Evolutionary conservation across 805 yeast species (phyloP).

Genomic region (Saccharomycopsis fodiens): DNA sequence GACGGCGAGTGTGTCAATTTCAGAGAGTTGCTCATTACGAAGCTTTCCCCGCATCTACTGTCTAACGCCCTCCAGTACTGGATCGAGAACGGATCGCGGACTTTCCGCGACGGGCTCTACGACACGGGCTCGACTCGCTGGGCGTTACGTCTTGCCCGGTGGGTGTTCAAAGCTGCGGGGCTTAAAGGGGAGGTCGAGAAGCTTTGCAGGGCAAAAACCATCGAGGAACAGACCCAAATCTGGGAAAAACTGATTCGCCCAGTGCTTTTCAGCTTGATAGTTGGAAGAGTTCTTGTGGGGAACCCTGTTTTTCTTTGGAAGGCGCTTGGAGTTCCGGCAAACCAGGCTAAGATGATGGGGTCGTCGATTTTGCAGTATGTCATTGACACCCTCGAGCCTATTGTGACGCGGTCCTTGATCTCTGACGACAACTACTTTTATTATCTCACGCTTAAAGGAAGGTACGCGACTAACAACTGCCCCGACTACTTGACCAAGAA

Average conservation of each 20-base stretch:
- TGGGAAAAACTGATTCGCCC: constrained; percentile 64
- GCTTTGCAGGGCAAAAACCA: constrained; percentile 47
- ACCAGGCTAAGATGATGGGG: constrained; percentile 78
- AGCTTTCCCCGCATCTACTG: constrained; percentile 63
- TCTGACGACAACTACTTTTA: constrained; percentile 74
- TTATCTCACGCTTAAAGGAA: constrained; percentile 57
- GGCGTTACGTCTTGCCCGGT: constrained; percentile 67
- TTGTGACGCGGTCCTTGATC: constrained; percentile 53
- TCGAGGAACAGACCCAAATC: constrained; percentile 54
- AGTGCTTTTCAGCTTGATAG: constrained; percentile 60
- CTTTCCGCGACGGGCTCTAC: constrained; percentile 53
- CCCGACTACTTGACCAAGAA: constrained; percentile 64
- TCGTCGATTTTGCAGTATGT: constrained; percentile 63
- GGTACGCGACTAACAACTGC: constrained; percentile 55
- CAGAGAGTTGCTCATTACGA: constrained; percentile 41
- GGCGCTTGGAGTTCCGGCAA: constrained; percentile 82
- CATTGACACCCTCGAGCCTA: constrained; percentile 72
- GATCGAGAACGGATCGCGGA: constrained; percentile 52
- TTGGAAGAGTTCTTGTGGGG: constrained; percentile 62
- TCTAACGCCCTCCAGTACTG: constrained; percentile 79
- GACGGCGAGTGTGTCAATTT: constrained; percentile 56
- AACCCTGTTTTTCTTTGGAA: constrained; percentile 84
- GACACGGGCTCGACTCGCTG: constrained; percentile 83
- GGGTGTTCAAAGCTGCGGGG: constrained; percentile 51
- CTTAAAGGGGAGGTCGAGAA: constrained; percentile 42